Conservation (phyloP, 176 grass and related monocot genomes). For the Triticum dicoccoides region DNA sequence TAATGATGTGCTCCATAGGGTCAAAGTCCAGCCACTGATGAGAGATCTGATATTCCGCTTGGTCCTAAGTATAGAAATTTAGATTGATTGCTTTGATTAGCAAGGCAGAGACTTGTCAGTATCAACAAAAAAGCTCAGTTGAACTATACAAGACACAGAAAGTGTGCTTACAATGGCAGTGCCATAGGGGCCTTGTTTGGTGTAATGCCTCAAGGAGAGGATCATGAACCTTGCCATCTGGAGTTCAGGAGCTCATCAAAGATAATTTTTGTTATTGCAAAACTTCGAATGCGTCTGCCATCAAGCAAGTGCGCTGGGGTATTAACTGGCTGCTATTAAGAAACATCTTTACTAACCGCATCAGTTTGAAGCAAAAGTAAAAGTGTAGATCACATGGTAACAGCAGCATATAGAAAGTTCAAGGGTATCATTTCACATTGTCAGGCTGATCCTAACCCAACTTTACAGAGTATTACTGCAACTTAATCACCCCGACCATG, state of each 20-base stretch:
- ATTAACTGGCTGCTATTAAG: not conserved
- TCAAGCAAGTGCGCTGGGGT: not conserved
- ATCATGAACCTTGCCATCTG: not conserved
- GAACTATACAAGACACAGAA: not conserved
- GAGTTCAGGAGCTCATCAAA: not conserved
- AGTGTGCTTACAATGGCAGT: not conserved
- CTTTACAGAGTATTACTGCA: not conserved
- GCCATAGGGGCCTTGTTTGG: not conserved
- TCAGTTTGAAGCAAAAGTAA: not conserved
- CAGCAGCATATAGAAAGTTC: not conserved
- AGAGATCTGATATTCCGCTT: not conserved
- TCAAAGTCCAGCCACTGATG: conserved; percentile 15
- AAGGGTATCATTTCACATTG: not conserved
- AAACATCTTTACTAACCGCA: not conserved
- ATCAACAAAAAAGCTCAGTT: no score
- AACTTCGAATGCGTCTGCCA: not conserved
- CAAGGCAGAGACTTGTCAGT: not conserved
- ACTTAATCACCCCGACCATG: conserved; percentile 39
- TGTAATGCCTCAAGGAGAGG: not conserved
- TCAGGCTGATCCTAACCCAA: not conserved
- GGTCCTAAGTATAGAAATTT: not conserved
- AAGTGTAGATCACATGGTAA: not conserved
- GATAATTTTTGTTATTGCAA: not conserved
- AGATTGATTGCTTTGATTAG: not conserved
- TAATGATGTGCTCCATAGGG: conserved; percentile 25